Conservation (phyloP, 352 stramenopile species). For the Phytophthora pistaciae region DNA sequence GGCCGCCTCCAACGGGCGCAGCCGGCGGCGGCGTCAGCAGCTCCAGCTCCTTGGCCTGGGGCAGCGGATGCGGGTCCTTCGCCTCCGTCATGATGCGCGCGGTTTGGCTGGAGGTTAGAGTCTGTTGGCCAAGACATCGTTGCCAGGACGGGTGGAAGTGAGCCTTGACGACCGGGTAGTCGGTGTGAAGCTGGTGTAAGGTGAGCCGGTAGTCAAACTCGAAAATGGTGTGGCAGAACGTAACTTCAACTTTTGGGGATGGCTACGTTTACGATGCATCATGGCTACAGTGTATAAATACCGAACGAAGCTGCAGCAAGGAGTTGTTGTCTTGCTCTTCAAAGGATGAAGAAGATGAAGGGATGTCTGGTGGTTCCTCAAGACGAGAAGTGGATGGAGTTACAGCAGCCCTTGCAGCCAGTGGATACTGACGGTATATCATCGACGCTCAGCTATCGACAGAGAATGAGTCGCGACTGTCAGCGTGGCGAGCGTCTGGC, state of each 20-base stretch:
- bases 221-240: constrained; percentile 3
- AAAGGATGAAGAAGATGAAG: constrained; percentile 43
- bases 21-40: constrained; percentile 41
- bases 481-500: constrained; percentile 41
- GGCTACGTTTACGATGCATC: neutral
- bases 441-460: no score
- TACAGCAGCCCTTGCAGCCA: constrained; percentile 41
- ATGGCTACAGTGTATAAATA: neutral
- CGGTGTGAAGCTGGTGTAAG: neutral
- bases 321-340: no score
- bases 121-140: neutral
- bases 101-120: neutral
- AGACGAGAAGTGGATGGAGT: constrained; percentile 38
- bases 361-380: constrained; percentile 58
- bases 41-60: constrained; percentile 25
- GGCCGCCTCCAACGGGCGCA: neutral
- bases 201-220: neutral
- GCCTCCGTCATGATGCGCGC: constrained; percentile 16
- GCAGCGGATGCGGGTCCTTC: constrained; percentile 15
- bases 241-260: constrained; percentile 17
- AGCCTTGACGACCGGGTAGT: constrained; percentile 15
- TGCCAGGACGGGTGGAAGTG: constrained; percentile 21
- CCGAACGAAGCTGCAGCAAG: neutral
- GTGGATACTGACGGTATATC: neutral
- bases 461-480: neutral